A percentile compares a stretch with the other conserved stretches of the same genome.
Conservation (phyloP, 2,329 filamentous ascomycete species). For the Botrytis fragariae region DNA sequence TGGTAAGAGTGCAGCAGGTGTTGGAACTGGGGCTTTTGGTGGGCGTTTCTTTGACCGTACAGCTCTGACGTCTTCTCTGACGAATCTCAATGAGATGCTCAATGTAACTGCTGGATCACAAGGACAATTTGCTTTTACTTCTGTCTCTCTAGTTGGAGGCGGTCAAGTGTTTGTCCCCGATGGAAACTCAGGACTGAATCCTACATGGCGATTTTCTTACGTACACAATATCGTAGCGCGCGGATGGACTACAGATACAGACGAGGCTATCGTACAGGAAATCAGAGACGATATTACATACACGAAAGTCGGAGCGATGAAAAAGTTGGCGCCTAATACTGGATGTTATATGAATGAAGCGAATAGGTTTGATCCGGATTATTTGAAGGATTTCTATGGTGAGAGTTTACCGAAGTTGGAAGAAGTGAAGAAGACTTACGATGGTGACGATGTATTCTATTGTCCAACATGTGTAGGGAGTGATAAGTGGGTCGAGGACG, state of each 20-base stretch:
- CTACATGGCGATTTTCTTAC: slow-evolving; percentile 35
- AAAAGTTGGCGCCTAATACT: slow-evolving; percentile 41
- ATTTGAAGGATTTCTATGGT: slow-evolving; percentile 40
- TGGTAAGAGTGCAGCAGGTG: slow-evolving; percentile 26
- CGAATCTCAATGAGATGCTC: slow-evolving; percentile 30
- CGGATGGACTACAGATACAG: slow-evolving; percentile 11
- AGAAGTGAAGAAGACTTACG: slow-evolving; percentile 39
- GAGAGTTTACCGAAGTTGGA: slow-evolving; percentile 37
- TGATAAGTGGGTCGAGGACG: slow-evolving; percentile 34
- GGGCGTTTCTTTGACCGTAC: slow-evolving; percentile 35
- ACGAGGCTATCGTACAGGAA: background rate
- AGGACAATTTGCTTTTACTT: slow-evolving; percentile 31
- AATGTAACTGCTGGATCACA: slow-evolving; percentile 34
- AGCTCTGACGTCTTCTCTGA: slow-evolving; percentile 27
- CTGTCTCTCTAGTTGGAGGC: slow-evolving; percentile 36
- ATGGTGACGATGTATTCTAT: slow-evolving; percentile 40
- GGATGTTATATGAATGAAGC: slow-evolving; percentile 47
- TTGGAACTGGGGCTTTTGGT: slow-evolving; percentile 28
- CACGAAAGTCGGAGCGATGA: slow-evolving; percentile 32
- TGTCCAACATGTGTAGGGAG: slow-evolving; percentile 44
- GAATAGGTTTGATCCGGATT: slow-evolving; percentile 40
- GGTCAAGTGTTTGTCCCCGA: slow-evolving; percentile 37
- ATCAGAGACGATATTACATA: slow-evolving; percentile 22
- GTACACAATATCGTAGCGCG: slow-evolving; percentile 27
- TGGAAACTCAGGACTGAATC: slow-evolving; percentile 34